Evolutionary conservation across 169 alveolate species (phyloP), one percentile per base, ranked within the genome.

Genomic region (Eimeria sp.): DNA sequence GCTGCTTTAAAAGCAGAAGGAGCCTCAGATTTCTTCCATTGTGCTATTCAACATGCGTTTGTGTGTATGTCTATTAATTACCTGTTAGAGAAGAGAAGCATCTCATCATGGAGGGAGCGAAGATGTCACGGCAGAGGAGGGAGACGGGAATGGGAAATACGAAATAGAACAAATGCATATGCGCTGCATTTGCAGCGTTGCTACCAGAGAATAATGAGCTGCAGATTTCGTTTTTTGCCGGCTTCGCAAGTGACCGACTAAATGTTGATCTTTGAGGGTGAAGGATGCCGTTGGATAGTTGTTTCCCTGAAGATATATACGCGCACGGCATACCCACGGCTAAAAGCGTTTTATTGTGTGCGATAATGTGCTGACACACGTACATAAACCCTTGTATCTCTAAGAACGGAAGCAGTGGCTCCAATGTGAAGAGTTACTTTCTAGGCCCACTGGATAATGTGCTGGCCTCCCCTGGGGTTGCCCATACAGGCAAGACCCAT

Each of bases 131-230:
- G 30, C 94, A 43, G 94, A 87, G 16, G 94, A 87, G 4, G 94
- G 64, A 10, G 83, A 68, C 56, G 91, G 76, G 18, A 87, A 25
- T 40, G 71, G 60, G 82, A 87, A 87, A 37, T 87, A 87, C 83
- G 94, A 87, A 27, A 87, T 87, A 87, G 94, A 62, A 49, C 49
- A 64, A 62, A 46, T 87, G 62, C 62, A 64, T 71, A 66, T 87
- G 83, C 78, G 72, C 2, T 87, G 83, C 82, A 87, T 87, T 27
- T 62, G 94, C 83, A 43, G 83, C 66, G 94, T 87, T 43, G 76
- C 60, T 11, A 87, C 94, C 43, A 27, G 94, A 18, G 94, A 87
- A 30, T 87, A 87, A 30, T 87, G 66, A 54, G 94, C 78, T 30
- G 25, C 46, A 23, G 37, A 40, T 23, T 13, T 6, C 40, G 43